These are phyloP conservation scores for Phytophthora vignae DNA, from an alignment of 352 stramenopile species.

Conservation along the genomic window DNA sequence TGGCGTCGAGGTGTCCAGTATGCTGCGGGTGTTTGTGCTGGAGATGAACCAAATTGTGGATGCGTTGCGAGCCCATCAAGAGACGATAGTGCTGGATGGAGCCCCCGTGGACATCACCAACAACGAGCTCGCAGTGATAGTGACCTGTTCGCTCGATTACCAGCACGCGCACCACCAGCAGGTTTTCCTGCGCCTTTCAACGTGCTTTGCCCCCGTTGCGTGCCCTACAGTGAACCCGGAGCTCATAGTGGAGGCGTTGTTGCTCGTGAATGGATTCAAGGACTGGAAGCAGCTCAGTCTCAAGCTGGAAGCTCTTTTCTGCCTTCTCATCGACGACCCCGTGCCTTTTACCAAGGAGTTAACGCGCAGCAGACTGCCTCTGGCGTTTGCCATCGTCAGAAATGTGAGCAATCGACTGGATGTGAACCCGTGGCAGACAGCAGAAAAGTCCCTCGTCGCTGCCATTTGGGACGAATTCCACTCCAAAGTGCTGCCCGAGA, in stretches of 20 bases:
- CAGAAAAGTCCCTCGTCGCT: slow-evolving; percentile 55
- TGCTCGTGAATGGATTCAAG: slow-evolving; percentile 51
- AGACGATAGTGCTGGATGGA: slow-evolving; percentile 45
- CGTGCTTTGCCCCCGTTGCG: slow-evolving; percentile 50
- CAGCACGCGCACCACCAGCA: slow-evolving; percentile 42
- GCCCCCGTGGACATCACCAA: slow-evolving; percentile 47
- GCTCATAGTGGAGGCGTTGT: slow-evolving; percentile 46
- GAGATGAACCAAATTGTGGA: slow-evolving; percentile 63
- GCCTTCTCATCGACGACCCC: slow-evolving; percentile 37
- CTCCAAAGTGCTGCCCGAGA: slow-evolving; percentile 50
- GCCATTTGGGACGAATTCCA: slow-evolving; percentile 63
- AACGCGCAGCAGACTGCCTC: slow-evolving; percentile 25
- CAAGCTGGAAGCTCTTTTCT: slow-evolving; percentile 45
- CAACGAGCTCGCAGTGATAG: slow-evolving; percentile 43
- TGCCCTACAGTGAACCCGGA: slow-evolving; percentile 39
- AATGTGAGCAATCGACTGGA: slow-evolving; percentile 24
- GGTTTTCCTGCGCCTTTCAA: slow-evolving; percentile 55
- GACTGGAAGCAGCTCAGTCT: slow-evolving; percentile 54
- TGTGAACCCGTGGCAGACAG: slow-evolving; percentile 31
- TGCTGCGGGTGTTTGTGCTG: slow-evolving; percentile 45
- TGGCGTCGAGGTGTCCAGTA: slow-evolving; percentile 46
- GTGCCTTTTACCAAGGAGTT: slow-evolving; percentile 36
- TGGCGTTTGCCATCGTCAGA: slow-evolving; percentile 40
- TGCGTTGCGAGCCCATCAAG: slow-evolving; percentile 46
- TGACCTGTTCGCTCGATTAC: slow-evolving; percentile 46